Evolutionary conservation across 148 eudicot genomes (phyloP).

Genomic region (Selenicereus undatus): DNA sequence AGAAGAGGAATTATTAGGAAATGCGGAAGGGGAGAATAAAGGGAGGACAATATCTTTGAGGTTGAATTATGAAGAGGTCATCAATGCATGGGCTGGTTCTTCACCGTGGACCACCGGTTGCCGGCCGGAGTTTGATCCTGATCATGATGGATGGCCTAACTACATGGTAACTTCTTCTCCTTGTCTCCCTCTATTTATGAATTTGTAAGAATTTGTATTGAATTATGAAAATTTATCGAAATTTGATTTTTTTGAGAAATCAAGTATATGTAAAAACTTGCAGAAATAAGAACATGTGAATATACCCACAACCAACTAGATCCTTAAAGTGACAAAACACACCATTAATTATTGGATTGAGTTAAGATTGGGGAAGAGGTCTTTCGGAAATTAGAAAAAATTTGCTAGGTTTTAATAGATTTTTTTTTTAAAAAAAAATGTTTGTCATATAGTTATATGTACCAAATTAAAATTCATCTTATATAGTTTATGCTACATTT

Average conservation of each 20-base stretch:
- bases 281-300: too few species aligned
- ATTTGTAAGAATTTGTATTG: neutral
- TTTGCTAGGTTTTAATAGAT: too few species aligned
- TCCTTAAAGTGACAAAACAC: constrained; percentile 3
- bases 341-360: too few species aligned
- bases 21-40: neutral
- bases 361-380: too few species aligned
- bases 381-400: too few species aligned
- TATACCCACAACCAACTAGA: neutral
- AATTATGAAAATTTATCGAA: neutral
- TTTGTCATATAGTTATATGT: too few species aligned
- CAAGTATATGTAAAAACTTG: too few species aligned
- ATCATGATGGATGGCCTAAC: constrained; percentile 51
- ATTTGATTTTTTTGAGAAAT: too few species aligned
- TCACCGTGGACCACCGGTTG: constrained; percentile 25
- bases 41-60: constrained; percentile 14
- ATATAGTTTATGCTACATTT: too few species aligned
- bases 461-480: too few species aligned
- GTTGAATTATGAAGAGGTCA: constrained; percentile 22
- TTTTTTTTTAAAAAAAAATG: too few species aligned
- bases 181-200: neutral
- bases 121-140: constrained; percentile 45
- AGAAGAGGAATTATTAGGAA: neutral
- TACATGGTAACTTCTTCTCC: constrained; percentile 29
- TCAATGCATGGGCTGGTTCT: constrained; percentile 19